Conservation (phyloP, 176 grass and related monocot genomes). For the Carex pumila region DNA sequence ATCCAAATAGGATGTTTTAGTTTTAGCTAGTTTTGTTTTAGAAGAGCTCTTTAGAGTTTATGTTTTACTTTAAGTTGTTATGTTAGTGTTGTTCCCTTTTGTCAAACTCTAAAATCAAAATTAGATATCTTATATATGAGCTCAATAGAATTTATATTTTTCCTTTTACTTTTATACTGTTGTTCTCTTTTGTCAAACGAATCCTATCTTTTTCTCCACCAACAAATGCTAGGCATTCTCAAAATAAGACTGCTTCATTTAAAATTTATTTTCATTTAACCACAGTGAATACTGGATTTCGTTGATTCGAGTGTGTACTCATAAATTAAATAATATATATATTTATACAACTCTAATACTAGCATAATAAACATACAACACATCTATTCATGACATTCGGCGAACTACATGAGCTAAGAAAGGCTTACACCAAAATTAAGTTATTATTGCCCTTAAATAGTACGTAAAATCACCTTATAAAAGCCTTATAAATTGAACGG, state of each 20-base stretch:
- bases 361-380: no score
- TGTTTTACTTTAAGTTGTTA: not conserved
- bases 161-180: not conserved
- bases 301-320: not conserved
- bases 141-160: not conserved
- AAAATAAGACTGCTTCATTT: not conserved
- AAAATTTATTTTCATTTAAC: not conserved
- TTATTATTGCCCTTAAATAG: no score
- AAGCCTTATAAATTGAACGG: no score
- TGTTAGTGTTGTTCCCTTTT: not conserved
- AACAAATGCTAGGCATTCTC: no score
- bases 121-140: not conserved
- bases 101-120: not conserved
- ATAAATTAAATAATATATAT: not conserved
- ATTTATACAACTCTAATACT: no score
- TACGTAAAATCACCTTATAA: no score
- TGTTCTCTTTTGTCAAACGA: not conserved
- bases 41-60: not conserved
- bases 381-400: no score
- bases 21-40: slow-evolving; percentile 5
- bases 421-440: no score
- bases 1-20: not conserved
- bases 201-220: no score
- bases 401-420: no score
- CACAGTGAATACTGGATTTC: no score